Evolutionary conservation across 1,284 basidiomycete genomes (phyloP).

Genomic region (Naganishia sp.): DNA sequence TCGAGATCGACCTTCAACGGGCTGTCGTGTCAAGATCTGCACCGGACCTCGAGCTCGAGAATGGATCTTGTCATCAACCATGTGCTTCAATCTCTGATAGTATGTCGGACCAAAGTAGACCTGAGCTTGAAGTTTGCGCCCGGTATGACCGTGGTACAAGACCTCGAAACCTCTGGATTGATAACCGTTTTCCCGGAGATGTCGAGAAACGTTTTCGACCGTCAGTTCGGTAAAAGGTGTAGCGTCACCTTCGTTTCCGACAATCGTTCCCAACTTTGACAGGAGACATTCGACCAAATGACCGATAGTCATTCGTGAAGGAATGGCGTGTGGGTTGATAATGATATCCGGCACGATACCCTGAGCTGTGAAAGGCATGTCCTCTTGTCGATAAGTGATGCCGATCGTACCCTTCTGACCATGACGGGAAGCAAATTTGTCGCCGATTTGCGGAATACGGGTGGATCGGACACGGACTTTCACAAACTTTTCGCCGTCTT

Average conservation of each 20-base stretch:
- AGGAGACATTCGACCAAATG: constrained; percentile 98
- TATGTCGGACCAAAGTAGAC: constrained; percentile 98
- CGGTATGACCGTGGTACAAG: constrained; percentile 99
- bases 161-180: constrained; percentile 95
- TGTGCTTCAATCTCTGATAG: constrained; percentile 98
- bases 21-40: constrained; percentile 95
- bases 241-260: constrained; percentile 95
- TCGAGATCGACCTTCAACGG: constrained; percentile 97
- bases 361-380: constrained; percentile 98
- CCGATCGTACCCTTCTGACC: constrained; percentile 99
- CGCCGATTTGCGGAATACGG: constrained; percentile 93
- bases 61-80: constrained; percentile 99
- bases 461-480: constrained; percentile 96
- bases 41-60: constrained; percentile 95
- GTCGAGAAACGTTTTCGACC: constrained; percentile 86
- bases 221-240: constrained; percentile 98
- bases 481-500: constrained; percentile 95
- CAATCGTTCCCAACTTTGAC: constrained; percentile 93
- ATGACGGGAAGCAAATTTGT: constrained; percentile 99
- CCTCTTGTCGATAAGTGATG: constrained; percentile 98
- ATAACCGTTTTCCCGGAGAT: constrained; percentile 81
- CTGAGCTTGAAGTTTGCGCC: constrained; percentile 94
- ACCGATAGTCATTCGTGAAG: constrained; percentile 99
- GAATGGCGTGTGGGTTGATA: constrained; percentile 99
- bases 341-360: constrained; percentile 95